Base-by-base conservation (phyloP, 345 rosid genomes). In the Hibiscus mutabilis region DNA sequence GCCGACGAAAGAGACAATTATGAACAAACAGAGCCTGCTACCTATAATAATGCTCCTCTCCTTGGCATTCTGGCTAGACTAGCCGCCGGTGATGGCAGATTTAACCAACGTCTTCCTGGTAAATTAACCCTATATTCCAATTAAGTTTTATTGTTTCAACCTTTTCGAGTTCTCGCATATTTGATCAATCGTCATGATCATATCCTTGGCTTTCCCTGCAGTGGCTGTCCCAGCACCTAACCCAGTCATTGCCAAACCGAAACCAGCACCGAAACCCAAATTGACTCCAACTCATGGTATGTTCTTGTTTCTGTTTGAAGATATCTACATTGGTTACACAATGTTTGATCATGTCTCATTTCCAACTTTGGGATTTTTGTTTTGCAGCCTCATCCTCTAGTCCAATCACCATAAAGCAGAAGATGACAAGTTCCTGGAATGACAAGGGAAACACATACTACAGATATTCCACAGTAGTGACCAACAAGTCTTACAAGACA, bases 11-110 rank as follows among this genome's bases (percentile, higher is more conserved):
- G 99, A 74, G 98, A 92, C 67, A 92, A 95, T 73, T 95, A 92
- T 69, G 87, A 95, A 78, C 99, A 95, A 78, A 92, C 99, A 12
- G 99, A 95, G 80, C 99, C 99, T 21, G 98, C 99, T 40, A 92
- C 98, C 60, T 95, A 95, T 83, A 95, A 92, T 82, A 95, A 95
- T 74, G 98, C 99, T 64, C 99, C 98, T 16, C 83, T 95, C 5
- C 84, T 92, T 14, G 99, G 99, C 59, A 80, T 91, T 71, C 78
- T 95, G 79, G 99, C 99, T 37, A 79, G 97, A n/a, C 79, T 95
- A 11, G 66, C 76, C 69, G 87, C 82, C 56, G 99, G 96, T 24
- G 89, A 80, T 25, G 75, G 88, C 0, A 89, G 91, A 4, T 90
- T 83, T 31, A 90, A 90, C 76, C 99, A 95, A 83, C 89, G 89